Base-by-base conservation (phyloP, 345 rosid genomes). In the Turritis glabra region DNA sequence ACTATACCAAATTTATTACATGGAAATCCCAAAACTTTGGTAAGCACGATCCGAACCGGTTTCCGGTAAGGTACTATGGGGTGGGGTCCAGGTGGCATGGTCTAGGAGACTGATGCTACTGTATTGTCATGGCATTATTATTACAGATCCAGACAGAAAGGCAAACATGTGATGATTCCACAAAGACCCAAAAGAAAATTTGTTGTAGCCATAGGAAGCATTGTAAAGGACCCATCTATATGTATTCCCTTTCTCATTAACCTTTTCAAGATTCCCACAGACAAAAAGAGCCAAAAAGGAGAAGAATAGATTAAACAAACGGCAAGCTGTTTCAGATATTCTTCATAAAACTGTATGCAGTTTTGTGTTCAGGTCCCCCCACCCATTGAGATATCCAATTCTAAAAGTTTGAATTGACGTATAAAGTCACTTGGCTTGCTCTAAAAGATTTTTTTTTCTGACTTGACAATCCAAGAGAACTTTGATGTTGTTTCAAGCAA, bases 91-190 rank as follows among this genome's bases (percentile, higher is more conserved):
- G 6, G 35, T 63, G 58, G 75, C 50, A 63, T 56, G 75, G 53
- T 26, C 19, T 44, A 56, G 60, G 41, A 63, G 21, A 62, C 54
- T 63, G 76, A 64, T 46, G 61, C 6, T 62, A 53, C 15, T n/a
- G 75, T 22, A 75, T 50, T 30, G 65, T 56, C 76, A 64, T 77
- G 72, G 35, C 76, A 61, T 77, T 77, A 70, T 55, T 62, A 54
- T 69, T 43, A 69, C 75, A 69, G 51, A 76, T 38, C 19, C 37
- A 62, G 75, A 69, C 75, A 70, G 60, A 77, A 64, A 71, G 64
- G 72, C 80, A 77, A 63, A 77, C 76, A 77, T 71, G 80, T 76
- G 79, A 76, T 76, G 79, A 76, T 76, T 76, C 70, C 79, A 47
- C 59, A 59, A 23, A 61, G 32, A 69, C 79, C 79, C 79, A 76